A percentile compares a stretch with the other conserved stretches of the same genome.
Conservation (phyloP, 176 grass and related monocot species). For the Oryza punctata region DNA sequence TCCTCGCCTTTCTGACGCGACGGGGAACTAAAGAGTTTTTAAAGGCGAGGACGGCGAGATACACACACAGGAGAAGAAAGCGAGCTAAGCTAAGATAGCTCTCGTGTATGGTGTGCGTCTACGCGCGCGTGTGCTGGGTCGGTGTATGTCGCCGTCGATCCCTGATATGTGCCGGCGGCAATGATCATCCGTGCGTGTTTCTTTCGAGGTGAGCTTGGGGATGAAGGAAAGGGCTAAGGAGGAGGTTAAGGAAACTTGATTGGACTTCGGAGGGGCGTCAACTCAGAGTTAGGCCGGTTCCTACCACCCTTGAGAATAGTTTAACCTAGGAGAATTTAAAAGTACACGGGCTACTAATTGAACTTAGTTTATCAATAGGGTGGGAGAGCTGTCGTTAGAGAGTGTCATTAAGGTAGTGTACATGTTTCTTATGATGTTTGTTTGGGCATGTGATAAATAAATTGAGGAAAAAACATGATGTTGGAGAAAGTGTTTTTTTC, state of each 20-base stretch:
- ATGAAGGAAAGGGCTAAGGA: background rate
- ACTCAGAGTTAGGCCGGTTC: slow-evolving; percentile 33
- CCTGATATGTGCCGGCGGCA: background rate
- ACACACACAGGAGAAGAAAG: background rate
- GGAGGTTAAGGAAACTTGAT: background rate
- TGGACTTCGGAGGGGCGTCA: slow-evolving; percentile 32
- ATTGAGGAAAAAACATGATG: background rate
- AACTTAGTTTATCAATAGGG: background rate
- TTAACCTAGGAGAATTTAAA: background rate
- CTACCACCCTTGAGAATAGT: background rate
- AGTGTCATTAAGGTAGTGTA: background rate
- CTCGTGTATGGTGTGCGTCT: slow-evolving; percentile 32
- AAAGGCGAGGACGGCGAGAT: background rate
- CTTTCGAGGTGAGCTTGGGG: too few species aligned
- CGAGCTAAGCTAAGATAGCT: background rate
- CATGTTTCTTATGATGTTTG: background rate
- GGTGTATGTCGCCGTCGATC: slow-evolving; percentile 33
- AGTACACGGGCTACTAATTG: background rate
- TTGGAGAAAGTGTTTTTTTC: background rate
- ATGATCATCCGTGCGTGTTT: background rate
- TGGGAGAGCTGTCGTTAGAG: background rate
- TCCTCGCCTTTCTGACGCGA: slow-evolving; percentile 37
- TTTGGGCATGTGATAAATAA: background rate
- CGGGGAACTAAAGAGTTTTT: background rate
- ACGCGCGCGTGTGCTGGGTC: background rate